phyloP scores from a whole-genome alignment of 768 basidiomycete genomes.

The Suillus cothurnatus region DNA sequence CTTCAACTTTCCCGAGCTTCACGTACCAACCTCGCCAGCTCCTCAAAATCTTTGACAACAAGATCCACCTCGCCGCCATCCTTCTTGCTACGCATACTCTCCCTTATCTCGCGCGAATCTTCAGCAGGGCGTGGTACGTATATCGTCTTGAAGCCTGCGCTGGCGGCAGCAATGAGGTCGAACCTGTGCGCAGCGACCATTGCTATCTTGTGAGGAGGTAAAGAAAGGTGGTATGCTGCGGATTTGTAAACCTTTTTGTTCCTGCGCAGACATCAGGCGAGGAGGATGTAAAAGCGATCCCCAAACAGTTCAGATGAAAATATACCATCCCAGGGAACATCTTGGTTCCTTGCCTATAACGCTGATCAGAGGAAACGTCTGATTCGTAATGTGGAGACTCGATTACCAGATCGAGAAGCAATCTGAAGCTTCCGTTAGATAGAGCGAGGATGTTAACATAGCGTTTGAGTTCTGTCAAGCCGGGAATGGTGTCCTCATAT shows the following conservation, averaged over 20 bases:
- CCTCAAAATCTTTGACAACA: no score
- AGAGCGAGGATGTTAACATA: constrained; percentile 51
- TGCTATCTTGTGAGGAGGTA: constrained; percentile 48
- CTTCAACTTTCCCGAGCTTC: constrained; percentile 15
- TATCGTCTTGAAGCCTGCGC: constrained; percentile 56
- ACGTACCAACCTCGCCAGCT: constrained; percentile 17
- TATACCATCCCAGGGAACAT: constrained; percentile 64
- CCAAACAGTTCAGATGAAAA: constrained; percentile 62
- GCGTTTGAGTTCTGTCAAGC: constrained; percentile 53
- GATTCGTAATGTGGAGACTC: not conserved
- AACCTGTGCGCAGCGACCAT: constrained; percentile 68
- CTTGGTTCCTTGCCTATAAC: constrained; percentile 57
- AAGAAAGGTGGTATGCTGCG: constrained; percentile 48
- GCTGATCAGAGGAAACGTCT: not conserved
- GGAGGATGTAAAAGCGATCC: constrained; percentile 37
- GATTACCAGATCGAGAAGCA: constrained; percentile 61
- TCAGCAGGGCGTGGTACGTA: constrained; percentile 58
- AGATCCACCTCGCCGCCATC: constrained; percentile 63
- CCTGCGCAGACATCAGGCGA: constrained; percentile 26
- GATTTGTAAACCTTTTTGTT: constrained; percentile 34
- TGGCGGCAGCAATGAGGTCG: constrained; percentile 57
- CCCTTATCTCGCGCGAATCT: constrained; percentile 32
- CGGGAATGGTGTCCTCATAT: constrained; percentile 56
- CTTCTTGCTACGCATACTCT: constrained; percentile 42
- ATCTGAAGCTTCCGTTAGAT: constrained; percentile 64